Evolutionary conservation across 257 asterid species (phyloP).

Genomic region (Nicotiana obtusifolia): DNA sequence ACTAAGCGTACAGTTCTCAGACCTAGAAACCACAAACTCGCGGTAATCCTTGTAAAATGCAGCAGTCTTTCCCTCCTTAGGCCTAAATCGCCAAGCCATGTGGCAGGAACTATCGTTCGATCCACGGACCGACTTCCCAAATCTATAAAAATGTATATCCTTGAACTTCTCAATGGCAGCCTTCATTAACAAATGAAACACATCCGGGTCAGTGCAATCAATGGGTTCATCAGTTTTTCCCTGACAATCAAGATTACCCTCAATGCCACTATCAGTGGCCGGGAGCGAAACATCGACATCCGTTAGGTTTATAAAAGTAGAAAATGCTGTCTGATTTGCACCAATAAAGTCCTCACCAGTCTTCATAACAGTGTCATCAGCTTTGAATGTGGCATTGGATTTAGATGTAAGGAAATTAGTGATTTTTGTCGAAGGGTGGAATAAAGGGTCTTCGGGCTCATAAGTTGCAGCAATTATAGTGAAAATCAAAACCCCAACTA

Average conservation of each 20-base stretch:
- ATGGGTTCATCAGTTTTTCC: constrained; percentile 49
- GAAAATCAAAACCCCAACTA: constrained; percentile 53
- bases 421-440: constrained; percentile 80
- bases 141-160: constrained; percentile 61
- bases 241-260: constrained; percentile 28
- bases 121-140: constrained; percentile 79
- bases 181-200: constrained; percentile 74
- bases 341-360: constrained; percentile 93
- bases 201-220: constrained; percentile 68
- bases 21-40: constrained; percentile 45
- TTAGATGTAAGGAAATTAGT: constrained; percentile 64
- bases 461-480: constrained; percentile 57
- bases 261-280: neutral
- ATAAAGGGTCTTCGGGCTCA: constrained; percentile 53
- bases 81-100: constrained; percentile 92
- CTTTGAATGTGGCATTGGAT: constrained; percentile 67
- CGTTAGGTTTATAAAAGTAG: constrained; percentile 61
- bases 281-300: constrained; percentile 58
- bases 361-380: constrained; percentile 64
- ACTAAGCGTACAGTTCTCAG: constrained; percentile 56
- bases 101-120: constrained; percentile 59
- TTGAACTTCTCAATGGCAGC: constrained; percentile 56
- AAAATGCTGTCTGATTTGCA: constrained; percentile 67
- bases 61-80: constrained; percentile 57
- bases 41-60: constrained; percentile 66